Evolutionary conservation across 371 early-diverging fungal genomes (phyloP), one percentile per base, ranked within the genome.

Genomic region (Funneliformis caledonium): DNA sequence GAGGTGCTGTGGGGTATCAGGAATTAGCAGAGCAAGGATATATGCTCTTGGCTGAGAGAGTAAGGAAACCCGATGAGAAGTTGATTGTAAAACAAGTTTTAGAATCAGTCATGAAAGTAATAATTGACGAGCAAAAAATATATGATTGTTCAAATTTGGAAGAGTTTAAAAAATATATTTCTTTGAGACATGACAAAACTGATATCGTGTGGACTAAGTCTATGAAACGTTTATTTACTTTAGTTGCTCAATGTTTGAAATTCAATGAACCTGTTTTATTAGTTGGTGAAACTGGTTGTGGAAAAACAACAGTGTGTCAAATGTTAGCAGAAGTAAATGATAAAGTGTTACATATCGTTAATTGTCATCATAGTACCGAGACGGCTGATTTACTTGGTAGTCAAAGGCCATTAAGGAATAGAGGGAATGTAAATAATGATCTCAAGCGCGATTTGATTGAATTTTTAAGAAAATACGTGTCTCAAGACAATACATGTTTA

Each of bases 221-320:
- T 2, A 97, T 98, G 97, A 93, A 94, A 81, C 90, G 97, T 45
- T 87, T 99, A 76, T 96, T 98, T 81, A 92, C 94, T 37, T 88
- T 99, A 48, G 96, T 98, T 7, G 90, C 93, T 26, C 90, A 92
- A 56, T 96, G 97, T 75, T 86, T 98, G 76, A 83, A 88, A 69
- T 91, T 93, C 86, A 90, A 93, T 62, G 99, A 99, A 84, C 98
- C 99, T 26, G 95, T 99, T 31, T 86, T 99, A 26, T 90, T 99
- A 7, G 97, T 99, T 1, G 99, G 99, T 69, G 99, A 98, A 83
- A 99, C 99, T 10, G 99, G 99, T 19, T 97, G 98, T 85, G 99
- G 99, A 76, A 99, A 99, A 86, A 99, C 99, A 1, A 98, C 97
- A 16, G 96, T 99, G 10, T 97, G 97, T 85, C 97, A 99, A 85